phyloP scores from a whole-genome alignment of 2,329 filamentous ascomycete genomes.

The Dichotomopilus funicola region DNA sequence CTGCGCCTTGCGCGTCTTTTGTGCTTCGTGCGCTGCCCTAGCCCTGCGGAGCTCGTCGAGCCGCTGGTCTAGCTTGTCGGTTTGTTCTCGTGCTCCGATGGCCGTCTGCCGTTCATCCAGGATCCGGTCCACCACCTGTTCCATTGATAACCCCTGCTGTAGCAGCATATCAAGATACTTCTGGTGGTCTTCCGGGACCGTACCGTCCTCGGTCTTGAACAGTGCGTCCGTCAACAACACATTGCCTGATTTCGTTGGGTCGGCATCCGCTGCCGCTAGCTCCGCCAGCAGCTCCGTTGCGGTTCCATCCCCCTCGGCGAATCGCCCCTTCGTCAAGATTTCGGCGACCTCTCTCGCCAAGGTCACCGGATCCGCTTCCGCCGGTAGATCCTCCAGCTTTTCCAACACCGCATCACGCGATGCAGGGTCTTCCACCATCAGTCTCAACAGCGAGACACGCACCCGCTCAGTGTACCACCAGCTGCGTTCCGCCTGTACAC shows the following conservation, averaged over 20 bases:
- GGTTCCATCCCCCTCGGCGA: conserved; percentile 7
- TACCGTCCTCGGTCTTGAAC: conserved; percentile 16
- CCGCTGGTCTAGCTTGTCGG: conserved; percentile 26
- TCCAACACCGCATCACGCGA: conserved; percentile 15
- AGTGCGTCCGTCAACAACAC: conserved; percentile 22
- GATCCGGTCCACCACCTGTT: conserved; percentile 24
- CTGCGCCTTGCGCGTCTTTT: conserved; percentile 26
- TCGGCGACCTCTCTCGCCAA: conserved; percentile 15
- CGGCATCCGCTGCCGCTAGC: conserved; percentile 18
- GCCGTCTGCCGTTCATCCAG: conserved; percentile 22
- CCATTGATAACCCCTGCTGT: conserved; percentile 20
- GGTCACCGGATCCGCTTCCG: not conserved
- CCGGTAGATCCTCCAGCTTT: conserved; percentile 19
- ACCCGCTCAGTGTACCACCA: conserved; percentile 43
- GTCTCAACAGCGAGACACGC: conserved; percentile 17
- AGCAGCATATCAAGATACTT: conserved; percentile 24
- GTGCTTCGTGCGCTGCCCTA: conserved; percentile 22
- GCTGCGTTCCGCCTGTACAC: conserved; percentile 45
- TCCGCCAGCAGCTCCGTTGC: conserved; percentile 8
- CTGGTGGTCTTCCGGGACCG: conserved; percentile 19
- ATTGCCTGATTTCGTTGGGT: conserved; percentile 10
- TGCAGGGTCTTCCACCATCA: conserved; percentile 20
- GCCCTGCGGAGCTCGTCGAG: conserved; percentile 25
- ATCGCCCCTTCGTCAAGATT: conserved; percentile 17
- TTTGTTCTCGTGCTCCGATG: conserved; percentile 20